Conservation (phyloP, 345 rosid genomes). For the Arabidopsis arenosa region DNA sequence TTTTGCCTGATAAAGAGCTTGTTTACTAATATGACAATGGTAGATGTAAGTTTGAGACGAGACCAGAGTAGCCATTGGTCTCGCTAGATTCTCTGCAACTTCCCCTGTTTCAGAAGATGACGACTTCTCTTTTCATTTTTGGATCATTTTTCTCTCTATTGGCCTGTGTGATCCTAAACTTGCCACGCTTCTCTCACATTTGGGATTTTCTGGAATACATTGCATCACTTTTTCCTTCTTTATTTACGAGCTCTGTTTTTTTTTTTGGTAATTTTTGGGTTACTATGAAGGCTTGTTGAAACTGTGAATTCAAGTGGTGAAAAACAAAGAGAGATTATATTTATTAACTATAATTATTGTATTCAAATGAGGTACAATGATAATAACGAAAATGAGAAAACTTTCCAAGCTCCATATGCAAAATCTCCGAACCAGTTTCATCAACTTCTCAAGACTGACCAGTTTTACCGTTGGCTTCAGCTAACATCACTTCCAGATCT, state of each 20-base stretch:
- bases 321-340: neutral
- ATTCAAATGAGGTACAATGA: constrained; percentile 21
- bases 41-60: constrained; percentile 42
- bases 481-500: constrained; percentile 68
- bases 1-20: constrained; percentile 14
- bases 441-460: constrained; percentile 26
- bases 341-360: constrained; percentile 5
- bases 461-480: constrained; percentile 57
- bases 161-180: constrained; percentile 44
- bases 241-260: neutral
- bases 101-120: constrained; percentile 28
- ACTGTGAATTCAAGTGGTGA: neutral
- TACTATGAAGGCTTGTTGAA: constrained; percentile 1
- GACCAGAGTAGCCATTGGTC: constrained; percentile 55
- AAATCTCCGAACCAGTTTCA: constrained; percentile 29
- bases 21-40: constrained; percentile 36
- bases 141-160: constrained; percentile 7
- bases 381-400: constrained; percentile 8
- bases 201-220: neutral
- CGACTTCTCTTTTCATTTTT: constrained; percentile 27
- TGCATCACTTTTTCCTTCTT: neutral
- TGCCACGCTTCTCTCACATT: constrained; percentile 50
- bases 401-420: constrained; percentile 31
- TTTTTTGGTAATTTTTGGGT: neutral
- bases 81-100: constrained; percentile 19